Evolutionary conservation across 768 basidiomycete genomes (phyloP), one percentile per base, ranked within the genome.

Genomic region (Kwoniella newhampshirensis): DNA sequence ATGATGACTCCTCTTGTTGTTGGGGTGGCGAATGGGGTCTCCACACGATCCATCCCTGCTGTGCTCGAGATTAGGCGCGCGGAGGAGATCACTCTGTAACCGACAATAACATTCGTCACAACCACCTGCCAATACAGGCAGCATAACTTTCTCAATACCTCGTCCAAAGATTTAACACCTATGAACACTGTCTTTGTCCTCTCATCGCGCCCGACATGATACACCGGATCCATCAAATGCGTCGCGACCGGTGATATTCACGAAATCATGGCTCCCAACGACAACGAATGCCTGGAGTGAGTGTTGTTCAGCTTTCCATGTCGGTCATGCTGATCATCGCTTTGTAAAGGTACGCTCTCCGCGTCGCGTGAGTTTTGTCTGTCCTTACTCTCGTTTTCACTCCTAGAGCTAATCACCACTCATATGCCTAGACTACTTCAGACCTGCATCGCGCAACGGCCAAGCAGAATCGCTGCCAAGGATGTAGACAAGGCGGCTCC

Each of bases 361-460:
- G 67, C n/a, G 58, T 65, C n/a, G 67, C 63, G 67, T 68, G 44
- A 59, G 67, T 59, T 3, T 2, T 25, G 9, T 18, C 28, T 1
- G 28, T 6, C 32, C 13, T 32, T 13, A 13, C n/a, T n/a, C n/a
- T n/a, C n/a, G n/a, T n/a, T n/a, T n/a, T n/a, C n/a, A n/a, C n/a
- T n/a, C n/a, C n/a, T n/a, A n/a, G n/a, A n/a, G n/a, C n/a, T n/a
- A n/a, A n/a, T n/a, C n/a, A n/a, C n/a, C n/a, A n/a, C n/a, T n/a
- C n/a, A n/a, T n/a, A n/a, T n/a, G n/a, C n/a, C n/a, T n/a, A n/a
- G n/a, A n/a, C n/a, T n/a, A n/a, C 30, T 55, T 6, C 54, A 55
- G 18, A 36, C 26, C 13, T 28, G 25, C 13, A 27, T 35, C 3
- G 45, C 47, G 21, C 26, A 15, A 26, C 25, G n/a, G 1, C 4